Conservation (phyloP, 1,284 basidiomycete species). For the Cyathus pygmaeus region DNA sequence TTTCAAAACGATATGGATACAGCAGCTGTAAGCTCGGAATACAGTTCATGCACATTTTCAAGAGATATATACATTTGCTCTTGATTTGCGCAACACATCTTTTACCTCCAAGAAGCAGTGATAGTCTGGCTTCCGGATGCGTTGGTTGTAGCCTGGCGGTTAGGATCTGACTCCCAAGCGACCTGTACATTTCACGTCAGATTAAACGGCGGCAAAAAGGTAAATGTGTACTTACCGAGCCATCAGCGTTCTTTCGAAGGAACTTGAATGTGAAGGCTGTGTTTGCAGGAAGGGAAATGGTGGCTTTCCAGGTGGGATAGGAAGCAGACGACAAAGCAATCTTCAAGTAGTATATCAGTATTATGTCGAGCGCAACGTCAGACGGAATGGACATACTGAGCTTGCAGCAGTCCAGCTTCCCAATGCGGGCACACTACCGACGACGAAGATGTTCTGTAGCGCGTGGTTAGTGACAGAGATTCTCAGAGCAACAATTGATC, state of each 20-base stretch:
- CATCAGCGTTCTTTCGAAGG: conserved; percentile 64
- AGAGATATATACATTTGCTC: not conserved
- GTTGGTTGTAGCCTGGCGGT: conserved; percentile 56
- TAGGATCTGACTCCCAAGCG: conserved; percentile 66
- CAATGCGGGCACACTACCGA: conserved; percentile 64
- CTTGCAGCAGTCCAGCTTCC: conserved; percentile 59
- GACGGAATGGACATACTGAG: conserved; percentile 48
- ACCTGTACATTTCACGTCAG: conserved; percentile 27
- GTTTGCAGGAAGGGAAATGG: conserved; percentile 57
- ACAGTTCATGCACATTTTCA: not conserved
- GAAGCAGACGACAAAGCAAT: conserved; percentile 61
- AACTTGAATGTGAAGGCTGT: conserved; percentile 70
- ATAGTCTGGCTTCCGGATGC: conserved; percentile 53
- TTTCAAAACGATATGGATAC: too few species aligned
- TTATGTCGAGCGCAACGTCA: too few species aligned
- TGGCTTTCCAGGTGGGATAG: conserved; percentile 68
- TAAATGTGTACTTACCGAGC: conserved; percentile 51
- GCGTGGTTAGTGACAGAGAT: too few species aligned
- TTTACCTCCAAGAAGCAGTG: conserved; percentile 41
- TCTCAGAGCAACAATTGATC: too few species aligned
- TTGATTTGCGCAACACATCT: not conserved
- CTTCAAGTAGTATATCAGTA: conserved; percentile 36
- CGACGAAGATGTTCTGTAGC: conserved; percentile 68
- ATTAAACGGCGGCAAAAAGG: not conserved
- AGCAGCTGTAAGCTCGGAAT: too few species aligned